Conservation (phyloP, 208 protist genomes). For the Acanthamoeba rhysodes region DNA sequence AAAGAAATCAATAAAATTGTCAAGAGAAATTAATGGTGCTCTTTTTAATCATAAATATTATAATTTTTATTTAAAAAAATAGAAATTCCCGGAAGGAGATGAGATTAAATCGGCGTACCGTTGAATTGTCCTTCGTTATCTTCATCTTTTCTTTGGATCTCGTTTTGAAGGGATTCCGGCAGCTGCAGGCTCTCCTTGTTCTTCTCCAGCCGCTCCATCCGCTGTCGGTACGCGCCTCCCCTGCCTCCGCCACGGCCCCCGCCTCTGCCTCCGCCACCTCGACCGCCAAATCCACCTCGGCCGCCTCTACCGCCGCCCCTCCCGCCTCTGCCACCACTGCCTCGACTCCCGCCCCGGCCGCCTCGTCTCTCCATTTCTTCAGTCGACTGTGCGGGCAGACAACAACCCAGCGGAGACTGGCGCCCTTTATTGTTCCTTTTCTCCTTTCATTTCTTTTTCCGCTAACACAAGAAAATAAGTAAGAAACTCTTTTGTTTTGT, state of each 20-base stretch:
- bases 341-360: neutral
- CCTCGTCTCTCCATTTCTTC: neutral
- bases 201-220: neutral
- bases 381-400: too few relatives aligned
- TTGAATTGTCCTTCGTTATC: neutral
- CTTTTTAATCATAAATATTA: neutral
- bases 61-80: neutral
- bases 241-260: neutral
- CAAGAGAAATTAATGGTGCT: too few relatives aligned
- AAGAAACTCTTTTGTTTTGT: too few relatives aligned
- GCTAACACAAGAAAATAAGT: too few relatives aligned
- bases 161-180: neutral
- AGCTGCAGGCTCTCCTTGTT: constrained; percentile 17
- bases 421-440: too few relatives aligned
- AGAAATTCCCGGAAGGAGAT: neutral
- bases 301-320: neutral
- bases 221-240: neutral
- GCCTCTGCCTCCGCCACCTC: neutral
- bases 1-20: too few relatives aligned
- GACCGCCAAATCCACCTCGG: neutral
- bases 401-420: neutral
- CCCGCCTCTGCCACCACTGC: neutral
- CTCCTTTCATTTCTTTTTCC: too few relatives aligned
- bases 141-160: neutral
- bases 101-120: neutral